Conservation (phyloP, 2,329 filamentous ascomycete genomes). For the Sporothrix luriei region DNA sequence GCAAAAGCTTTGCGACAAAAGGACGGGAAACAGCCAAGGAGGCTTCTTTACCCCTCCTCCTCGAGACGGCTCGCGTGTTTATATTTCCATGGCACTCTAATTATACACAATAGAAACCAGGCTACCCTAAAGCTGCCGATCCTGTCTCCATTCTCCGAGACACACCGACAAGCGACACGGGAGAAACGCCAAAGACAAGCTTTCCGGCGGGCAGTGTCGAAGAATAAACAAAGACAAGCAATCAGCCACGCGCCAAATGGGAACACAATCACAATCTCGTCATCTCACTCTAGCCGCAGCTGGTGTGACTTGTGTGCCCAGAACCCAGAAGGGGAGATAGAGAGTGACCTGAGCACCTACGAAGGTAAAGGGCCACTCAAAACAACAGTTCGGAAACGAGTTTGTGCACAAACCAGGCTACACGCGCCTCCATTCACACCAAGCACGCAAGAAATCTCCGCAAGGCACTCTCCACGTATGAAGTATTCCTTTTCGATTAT, state of each 20-base stretch:
- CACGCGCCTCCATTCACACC: background rate
- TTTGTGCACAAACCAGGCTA: background rate
- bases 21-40: background rate
- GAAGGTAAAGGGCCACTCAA: background rate
- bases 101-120: background rate
- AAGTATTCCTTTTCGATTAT: constrained; percentile 14
- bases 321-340: background rate
- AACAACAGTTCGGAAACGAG: background rate
- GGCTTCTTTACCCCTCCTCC: background rate
- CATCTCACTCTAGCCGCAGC: constrained; percentile 21
- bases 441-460: background rate
- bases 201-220: background rate
- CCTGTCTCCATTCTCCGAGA: constrained; percentile 12
- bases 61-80: no score
- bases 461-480: background rate
- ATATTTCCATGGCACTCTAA: no score
- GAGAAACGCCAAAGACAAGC: background rate
- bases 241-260: background rate
- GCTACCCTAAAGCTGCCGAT: background rate
- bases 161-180: constrained; percentile 8
- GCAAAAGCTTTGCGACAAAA: background rate
- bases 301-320: constrained; percentile 2
- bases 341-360: background rate
- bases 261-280: constrained; percentile 11
- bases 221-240: background rate